Evolutionary conservation across 345 rosid species (phyloP), one percentile per base, ranked within the genome.

Genomic region (Linum trigynum): DNA sequence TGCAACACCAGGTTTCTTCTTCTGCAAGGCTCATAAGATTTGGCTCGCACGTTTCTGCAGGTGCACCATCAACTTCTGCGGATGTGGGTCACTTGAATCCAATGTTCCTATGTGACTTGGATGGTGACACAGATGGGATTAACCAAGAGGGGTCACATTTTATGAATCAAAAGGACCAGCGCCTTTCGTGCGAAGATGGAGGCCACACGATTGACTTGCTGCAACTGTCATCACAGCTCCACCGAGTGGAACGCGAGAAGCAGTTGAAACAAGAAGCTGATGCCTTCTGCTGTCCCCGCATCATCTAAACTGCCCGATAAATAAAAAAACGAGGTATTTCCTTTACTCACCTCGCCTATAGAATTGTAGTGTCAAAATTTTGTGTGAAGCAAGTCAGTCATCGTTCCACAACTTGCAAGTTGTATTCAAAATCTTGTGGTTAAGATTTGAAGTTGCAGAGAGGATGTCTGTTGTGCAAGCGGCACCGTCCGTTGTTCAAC

Each of bases 211-310:
- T 85, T 55, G 85, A 89, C 84, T 77, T 89, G 80, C 75, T 82
- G 38, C 92, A 83, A 42, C 71, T 92, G 17, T 87, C 96, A 2
- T 83, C 89, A 0, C 89, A 84, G 78, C 95, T 87, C 75, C 86
- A 81, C 64, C 81, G 79, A 61, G 89, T 91, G 39, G 95, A 89
- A 71, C 78, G 69, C 72, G 90, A 84, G 67, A 87, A 84, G 75
- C 86, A 48, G 53, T 78, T 80, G 48, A 80, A 83, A 69, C 86
- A 76, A 38, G 90, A 79, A 74, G 77, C 72, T 67, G 80, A 77
- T 39, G 78, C 76, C 65, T 75, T 80, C 56, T 66, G 70, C 67
- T 79, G 75, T 68, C 77, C 79, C 50, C 59, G 72, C 67, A 67
- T 55, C 66, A 64, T 77, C 45, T 80, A 70, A 76, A 23, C 32